Percentiles rank a stretch among this genome's conserved stretches.
Conservation (phyloP, 257 asterid genomes). For the Nicotiana attenuata region DNA sequence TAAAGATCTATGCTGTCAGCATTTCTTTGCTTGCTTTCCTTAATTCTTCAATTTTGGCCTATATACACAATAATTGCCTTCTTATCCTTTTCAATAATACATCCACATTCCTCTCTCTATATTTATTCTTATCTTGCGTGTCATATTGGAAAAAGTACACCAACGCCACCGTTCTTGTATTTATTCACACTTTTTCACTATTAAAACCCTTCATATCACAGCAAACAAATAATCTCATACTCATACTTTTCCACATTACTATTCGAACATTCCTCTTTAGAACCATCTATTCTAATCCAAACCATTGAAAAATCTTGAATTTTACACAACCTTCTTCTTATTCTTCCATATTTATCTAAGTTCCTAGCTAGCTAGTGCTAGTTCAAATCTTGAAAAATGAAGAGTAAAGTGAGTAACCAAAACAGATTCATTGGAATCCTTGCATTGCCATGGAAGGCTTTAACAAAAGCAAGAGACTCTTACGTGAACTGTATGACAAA, state of each 20-base stretch:
- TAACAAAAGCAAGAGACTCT: slow-evolving; percentile 27
- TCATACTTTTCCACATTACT: neutral
- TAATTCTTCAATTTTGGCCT: neutral
- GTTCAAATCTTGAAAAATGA: neutral
- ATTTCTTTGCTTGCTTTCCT: no score
- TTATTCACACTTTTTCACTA: neutral
- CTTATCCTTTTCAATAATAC: neutral
- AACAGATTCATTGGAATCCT: slow-evolving; percentile 45
- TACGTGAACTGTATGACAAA: slow-evolving; percentile 32
- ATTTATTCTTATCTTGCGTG: neutral
- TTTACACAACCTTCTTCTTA: neutral
- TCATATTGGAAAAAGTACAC: neutral
- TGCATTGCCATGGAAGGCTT: slow-evolving; percentile 32
- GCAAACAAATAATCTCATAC: neutral
- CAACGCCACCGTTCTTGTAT: neutral
- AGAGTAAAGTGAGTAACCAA: slow-evolving; percentile 4
- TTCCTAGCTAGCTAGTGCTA: neutral
- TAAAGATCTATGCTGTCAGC: neutral
- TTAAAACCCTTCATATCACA: neutral
- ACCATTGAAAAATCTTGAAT: neutral
- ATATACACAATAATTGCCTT: neutral
- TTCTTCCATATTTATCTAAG: neutral
- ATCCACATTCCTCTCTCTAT: neutral
- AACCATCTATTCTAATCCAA: neutral
- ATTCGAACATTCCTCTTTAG: neutral